These are phyloP conservation scores for Globisporangium paddicum DNA, from an alignment of 352 stramenopile species.

Conservation along the genomic window DNA sequence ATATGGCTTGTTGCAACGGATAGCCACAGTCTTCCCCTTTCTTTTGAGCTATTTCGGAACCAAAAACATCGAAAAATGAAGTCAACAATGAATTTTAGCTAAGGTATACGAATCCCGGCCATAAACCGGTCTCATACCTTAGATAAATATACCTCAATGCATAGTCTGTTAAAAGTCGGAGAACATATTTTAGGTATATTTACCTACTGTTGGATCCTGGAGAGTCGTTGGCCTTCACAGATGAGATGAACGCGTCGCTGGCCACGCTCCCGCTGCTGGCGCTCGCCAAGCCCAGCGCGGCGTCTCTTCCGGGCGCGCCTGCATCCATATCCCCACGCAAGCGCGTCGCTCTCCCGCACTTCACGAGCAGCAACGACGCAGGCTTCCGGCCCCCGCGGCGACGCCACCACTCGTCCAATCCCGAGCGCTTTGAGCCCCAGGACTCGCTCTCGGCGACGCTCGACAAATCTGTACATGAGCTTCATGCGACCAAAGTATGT, in stretches of 20 bases:
- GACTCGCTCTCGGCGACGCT: conserved; percentile 21
- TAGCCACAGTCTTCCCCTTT: no score
- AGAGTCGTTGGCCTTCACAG: no score
- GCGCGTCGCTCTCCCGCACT: conserved; percentile 21
- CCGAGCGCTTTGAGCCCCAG: conserved; percentile 16
- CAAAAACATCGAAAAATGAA: no score
- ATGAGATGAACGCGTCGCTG: conserved; percentile 3
- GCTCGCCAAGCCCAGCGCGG: not conserved
- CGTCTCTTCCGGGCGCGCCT: not conserved
- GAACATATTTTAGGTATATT: no score
- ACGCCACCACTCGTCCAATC: conserved; percentile 10
- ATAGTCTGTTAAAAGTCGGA: no score
- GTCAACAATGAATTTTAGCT: no score
- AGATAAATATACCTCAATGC: no score
- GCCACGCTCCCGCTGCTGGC: conserved; percentile 6
- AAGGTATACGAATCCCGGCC: no score
- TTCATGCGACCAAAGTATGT: conserved; percentile 18
- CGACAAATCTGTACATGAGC: conserved; percentile 21
- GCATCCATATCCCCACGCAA: conserved; percentile 7
- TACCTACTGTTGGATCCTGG: no score
- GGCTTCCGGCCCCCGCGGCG: conserved; percentile 6
- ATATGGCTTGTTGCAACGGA: no score
- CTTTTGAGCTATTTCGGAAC: no score
- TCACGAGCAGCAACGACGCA: conserved; percentile 19
- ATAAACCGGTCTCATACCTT: no score